Base-by-base conservation (phyloP, 192 early-diverging fungal genomes). In the Umbelopsis sp. region DNA sequence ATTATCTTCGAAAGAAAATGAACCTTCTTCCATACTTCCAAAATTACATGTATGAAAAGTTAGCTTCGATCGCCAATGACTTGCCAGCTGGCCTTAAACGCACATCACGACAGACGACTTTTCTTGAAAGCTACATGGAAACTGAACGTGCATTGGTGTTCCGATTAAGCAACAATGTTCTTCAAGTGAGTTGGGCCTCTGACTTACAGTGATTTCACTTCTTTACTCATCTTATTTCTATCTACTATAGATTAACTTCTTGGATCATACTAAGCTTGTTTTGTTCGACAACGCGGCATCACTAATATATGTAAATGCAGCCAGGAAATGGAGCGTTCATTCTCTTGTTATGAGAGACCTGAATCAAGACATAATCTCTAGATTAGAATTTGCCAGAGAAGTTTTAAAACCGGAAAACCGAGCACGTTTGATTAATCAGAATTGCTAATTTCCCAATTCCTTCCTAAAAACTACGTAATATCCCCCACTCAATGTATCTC, bases 61-160 rank as follows among this genome's bases (percentile, higher is more conserved):
- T 91, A 24, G 62, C 66, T 31, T 82, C 78, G 53, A 78, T 77
- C 9, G 31, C 38, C 41, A 50, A 69, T 26, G 36, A 69, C 41
- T 31, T 45, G 53, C 8, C 66, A 66, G 49, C 71, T 24, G 34
- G 65, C 38, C 36, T 21, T 45, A 31, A 45, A 67, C 29, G 16
- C 59, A 21, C 21, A 20, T 45, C 9, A 50, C 17, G 71, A 73
- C 20, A 79, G 81, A 45, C 59, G 78, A 43, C 71, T 84, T 54
- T 87, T 91, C 51, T 65, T 92, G 31, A 93, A 51, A 91, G 93
- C 62, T 93, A 86, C 65, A 62, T 90, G 75, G 70, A 85, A n/a
- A 85, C 86, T 1, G 83, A 88, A 36, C 68, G 83, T 36, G 87
- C 85, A 4, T 85, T 93, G 44, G 70, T 92, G 4, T 93, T 93